phyloP scores from a whole-genome alignment of 257 asterid species.

The Solanum chilense region DNA sequence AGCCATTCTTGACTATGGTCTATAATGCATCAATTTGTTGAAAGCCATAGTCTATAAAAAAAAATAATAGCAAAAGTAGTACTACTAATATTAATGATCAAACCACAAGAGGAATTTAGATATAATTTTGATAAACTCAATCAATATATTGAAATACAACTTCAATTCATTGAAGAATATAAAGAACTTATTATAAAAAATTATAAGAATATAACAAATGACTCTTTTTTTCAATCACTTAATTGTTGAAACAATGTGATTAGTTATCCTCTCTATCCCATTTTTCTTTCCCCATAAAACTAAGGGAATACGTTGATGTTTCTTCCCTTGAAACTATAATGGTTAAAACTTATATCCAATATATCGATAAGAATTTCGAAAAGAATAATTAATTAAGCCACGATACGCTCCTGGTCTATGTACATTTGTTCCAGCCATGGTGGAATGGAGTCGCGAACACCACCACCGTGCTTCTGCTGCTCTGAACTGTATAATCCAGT shows the following conservation, averaged over 20 bases:
- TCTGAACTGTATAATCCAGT: conserved; percentile 17
- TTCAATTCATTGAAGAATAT: too few relatives aligned
- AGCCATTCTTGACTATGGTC: not conserved
- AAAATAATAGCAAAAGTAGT: not conserved
- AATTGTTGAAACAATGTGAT: conserved; percentile 4
- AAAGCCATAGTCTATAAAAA: not conserved
- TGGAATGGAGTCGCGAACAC: conserved; percentile 26
- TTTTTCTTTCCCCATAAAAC: not conserved
- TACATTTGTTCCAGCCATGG: conserved; percentile 81
- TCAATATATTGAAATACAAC: not conserved
- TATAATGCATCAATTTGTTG: not conserved
- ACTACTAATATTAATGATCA: not conserved
- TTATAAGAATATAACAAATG: not conserved
- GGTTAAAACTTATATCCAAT: not conserved
- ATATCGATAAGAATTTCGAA: not conserved
- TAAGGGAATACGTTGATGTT: not conserved
- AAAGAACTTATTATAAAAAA: too few relatives aligned
- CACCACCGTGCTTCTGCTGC: conserved; percentile 26
- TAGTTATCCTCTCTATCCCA: not conserved
- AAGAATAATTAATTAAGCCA: conserved; percentile 30
- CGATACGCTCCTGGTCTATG: conserved; percentile 80
- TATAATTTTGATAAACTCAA: not conserved
- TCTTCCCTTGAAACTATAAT: not conserved
- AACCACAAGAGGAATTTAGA: not conserved
- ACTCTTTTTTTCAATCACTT: not conserved